phyloP scores from a whole-genome alignment of 1,139 yeast species.

The Pichia kudriavzevii region DNA sequence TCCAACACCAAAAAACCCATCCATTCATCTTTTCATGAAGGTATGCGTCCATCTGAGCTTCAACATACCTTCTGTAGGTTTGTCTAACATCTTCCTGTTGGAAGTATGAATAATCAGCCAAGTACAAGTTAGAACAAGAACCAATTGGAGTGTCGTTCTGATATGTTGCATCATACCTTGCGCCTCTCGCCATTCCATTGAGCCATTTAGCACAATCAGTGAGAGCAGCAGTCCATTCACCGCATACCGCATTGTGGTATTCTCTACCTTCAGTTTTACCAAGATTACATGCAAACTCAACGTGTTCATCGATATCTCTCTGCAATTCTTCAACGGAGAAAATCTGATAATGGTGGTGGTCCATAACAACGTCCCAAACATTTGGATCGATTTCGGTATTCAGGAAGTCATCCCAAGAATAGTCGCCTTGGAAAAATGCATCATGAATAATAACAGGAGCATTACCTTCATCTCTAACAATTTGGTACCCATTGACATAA shows the following conservation, averaged over 20 bases:
- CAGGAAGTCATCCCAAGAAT: conserved; percentile 42
- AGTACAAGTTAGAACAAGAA: conserved; percentile 30
- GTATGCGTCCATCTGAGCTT: conserved; percentile 45
- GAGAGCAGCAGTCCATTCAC: conserved; percentile 86
- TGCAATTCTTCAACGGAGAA: conserved; percentile 39
- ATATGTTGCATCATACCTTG: conserved; percentile 50
- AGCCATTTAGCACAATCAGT: conserved; percentile 66
- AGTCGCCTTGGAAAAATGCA: conserved; percentile 41
- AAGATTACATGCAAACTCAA: conserved; percentile 26
- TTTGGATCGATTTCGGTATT: conserved; percentile 29
- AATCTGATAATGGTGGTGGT: conserved; percentile 61
- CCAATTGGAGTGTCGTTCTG: conserved; percentile 31
- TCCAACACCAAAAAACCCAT: conserved; percentile 67
- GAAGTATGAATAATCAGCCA: conserved; percentile 28
- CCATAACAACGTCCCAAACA: conserved; percentile 39
- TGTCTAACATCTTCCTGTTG: conserved; percentile 26
- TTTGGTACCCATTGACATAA: conserved; percentile 37
- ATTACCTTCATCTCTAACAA: conserved; percentile 30
- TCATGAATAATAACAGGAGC: conserved; percentile 49
- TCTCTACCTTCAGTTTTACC: conserved; percentile 21
- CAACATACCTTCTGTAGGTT: conserved; percentile 38
- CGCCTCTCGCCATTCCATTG: conserved; percentile 53
- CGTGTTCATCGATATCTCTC: conserved; percentile 33
- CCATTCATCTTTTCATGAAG: conserved; percentile 33
- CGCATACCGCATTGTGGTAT: conserved; percentile 47